Evolutionary conservation across 140 eudicot genomes (phyloP), one percentile per base, ranked within the genome.

Genomic region (Flaveria floridana): DNA sequence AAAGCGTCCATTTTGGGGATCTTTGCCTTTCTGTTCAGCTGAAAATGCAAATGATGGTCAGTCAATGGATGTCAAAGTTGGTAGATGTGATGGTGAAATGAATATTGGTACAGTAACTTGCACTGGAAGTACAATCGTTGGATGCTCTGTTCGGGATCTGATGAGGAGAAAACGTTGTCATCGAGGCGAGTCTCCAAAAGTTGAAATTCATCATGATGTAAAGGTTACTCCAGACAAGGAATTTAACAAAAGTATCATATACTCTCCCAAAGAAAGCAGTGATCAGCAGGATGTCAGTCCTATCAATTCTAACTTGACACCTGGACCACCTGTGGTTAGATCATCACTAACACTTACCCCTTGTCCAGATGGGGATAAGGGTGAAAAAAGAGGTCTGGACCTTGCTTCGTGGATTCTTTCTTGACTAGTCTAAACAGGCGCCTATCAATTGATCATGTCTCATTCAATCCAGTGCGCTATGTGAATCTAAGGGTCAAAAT

Each of bases 131-230:
- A 73, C 74, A 37, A 58, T 79, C 48, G 75, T 59, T 79, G 88
- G 74, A 77, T 85, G 87, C 90, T 91, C 99, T n/a, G 74, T 88
- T 62, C 85, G 99, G 63, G 99, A 95, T 81, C 70, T 95, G 79
- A 95, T 95, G 99, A 88, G 99, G 85, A 89, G 82, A 84, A 95
- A 91, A 63, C 88, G 97, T 16, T 65, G 69, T 78, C 80, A 83
- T 50, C 84, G 84, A 63, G 72, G 71, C 56, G 92, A 84, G 74
- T 64, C 80, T 39, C 71, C 80, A 58, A 87, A 80, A 70, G 66
- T 21, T 68, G 79, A 63, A 42, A 82, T 68, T 71, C 53, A 19
- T 61, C 74, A 62, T 62, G 75, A 69, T 39, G 71, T 42, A 18
- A 73, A 82, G 73, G 70, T 34, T 73, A 50, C 79, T 41, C 77